Evolutionary conservation across 2,329 filamentous ascomycete genomes (phyloP).

Genomic region (Epichloe sp.): DNA sequence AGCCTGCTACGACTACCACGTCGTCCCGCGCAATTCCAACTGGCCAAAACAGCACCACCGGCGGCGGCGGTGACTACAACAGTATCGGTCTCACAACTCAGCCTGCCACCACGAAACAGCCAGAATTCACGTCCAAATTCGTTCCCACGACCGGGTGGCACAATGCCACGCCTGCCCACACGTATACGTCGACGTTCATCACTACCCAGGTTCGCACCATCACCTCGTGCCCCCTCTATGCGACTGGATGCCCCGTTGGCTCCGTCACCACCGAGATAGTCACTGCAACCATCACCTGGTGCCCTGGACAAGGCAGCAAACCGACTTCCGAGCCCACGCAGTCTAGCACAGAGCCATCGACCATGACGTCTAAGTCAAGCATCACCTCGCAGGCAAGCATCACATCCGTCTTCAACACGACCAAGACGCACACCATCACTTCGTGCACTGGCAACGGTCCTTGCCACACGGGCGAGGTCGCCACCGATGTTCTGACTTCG

Average conservation of each 20-base stretch:
- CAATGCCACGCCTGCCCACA: slow-evolving; percentile 9
- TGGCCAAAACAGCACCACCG: background rate
- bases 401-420: slow-evolving; percentile 35
- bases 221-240: slow-evolving; percentile 17
- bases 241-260: slow-evolving; percentile 16
- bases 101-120: slow-evolving; percentile 2
- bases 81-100: background rate
- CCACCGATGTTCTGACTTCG: slow-evolving; percentile 13
- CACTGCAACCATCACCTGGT: slow-evolving; percentile 23
- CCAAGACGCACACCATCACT: slow-evolving; percentile 42
- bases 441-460: slow-evolving; percentile 36
- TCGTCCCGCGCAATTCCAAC: background rate
- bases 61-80: background rate
- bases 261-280: slow-evolving; percentile 16
- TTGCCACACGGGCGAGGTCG: slow-evolving; percentile 12
- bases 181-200: slow-evolving; percentile 17
- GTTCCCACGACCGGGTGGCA: slow-evolving; percentile 6
- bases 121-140: slow-evolving; percentile 5
- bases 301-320: slow-evolving; percentile 14
- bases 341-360: background rate
- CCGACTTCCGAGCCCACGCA: background rate
- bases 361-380: background rate
- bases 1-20: background rate
- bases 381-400: slow-evolving; percentile 7
- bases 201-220: slow-evolving; percentile 18